Evolutionary conservation across 495 filamentous ascomycete species (phyloP).

Genomic region (Penicillium taxi): DNA sequence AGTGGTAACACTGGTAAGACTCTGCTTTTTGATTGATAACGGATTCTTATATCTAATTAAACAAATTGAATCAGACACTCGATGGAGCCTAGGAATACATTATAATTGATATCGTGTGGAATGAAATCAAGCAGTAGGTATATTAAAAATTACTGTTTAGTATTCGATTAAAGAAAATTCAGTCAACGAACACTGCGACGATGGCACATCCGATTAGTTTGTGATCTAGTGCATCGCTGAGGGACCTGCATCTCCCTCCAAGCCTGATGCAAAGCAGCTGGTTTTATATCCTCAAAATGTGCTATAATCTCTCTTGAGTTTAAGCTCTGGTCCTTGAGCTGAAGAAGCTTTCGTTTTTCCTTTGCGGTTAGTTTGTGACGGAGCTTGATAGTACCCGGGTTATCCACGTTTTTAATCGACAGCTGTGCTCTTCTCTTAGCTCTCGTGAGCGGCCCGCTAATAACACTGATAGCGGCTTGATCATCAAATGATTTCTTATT

Average conservation of each 20-base stretch:
- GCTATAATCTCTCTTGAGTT: constrained; percentile 1
- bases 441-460: constrained; percentile 4
- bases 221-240: constrained; percentile 9
- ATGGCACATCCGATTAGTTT: constrained; percentile 5
- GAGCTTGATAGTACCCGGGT: background rate
- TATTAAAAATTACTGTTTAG: too few species aligned
- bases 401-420: background rate
- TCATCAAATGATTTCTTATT: background rate
- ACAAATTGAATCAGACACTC: too few species aligned
- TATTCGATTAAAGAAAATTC: too few species aligned
- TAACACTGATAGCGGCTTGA: background rate
- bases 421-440: constrained; percentile 6
- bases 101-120: too few species aligned
- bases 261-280: constrained; percentile 4
- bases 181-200: too few species aligned
- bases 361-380: constrained; percentile 6
- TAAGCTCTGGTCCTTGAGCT: constrained; percentile 7
- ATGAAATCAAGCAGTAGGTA: too few species aligned
- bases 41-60: too few species aligned
- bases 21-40: too few species aligned
- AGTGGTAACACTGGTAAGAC: too few species aligned
- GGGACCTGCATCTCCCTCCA: constrained; percentile 7
- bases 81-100: too few species aligned
- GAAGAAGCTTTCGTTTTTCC: constrained; percentile 7
- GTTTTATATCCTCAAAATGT: constrained; percentile 7